phyloP scores from a whole-genome alignment of 2,329 filamentous ascomycete species.

The Bertia moriformis region DNA sequence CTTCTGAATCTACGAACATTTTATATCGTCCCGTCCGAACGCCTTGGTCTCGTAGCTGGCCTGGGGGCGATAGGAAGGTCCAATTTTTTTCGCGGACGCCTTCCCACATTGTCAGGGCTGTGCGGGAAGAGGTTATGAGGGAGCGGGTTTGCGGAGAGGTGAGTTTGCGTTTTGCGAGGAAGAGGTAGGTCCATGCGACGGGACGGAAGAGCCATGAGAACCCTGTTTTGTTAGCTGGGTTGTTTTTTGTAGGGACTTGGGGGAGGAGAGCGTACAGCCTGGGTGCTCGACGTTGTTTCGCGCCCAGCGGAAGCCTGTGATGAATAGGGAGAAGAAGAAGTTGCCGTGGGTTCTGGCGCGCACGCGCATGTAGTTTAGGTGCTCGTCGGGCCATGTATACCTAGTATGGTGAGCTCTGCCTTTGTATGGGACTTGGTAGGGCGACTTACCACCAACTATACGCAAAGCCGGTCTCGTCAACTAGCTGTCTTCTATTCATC shows the following conservation, averaged over 20 bases:
- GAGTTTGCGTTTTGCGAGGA: neutral
- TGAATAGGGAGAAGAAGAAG: neutral
- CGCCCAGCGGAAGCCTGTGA: neutral
- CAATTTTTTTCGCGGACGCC: neutral
- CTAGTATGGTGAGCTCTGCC: neutral
- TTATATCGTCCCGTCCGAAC: neutral
- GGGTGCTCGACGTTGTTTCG: neutral
- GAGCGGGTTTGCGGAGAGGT: neutral
- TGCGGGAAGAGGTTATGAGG: neutral
- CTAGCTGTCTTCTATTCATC: neutral
- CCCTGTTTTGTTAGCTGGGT: neutral
- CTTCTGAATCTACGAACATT: neutral
- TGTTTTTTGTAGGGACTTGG: neutral
- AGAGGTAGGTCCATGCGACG: neutral
- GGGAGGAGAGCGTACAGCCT: neutral
- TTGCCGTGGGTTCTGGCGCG: neutral
- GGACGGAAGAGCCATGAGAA: neutral
- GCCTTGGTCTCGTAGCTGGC: neutral
- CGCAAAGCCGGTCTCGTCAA: neutral
- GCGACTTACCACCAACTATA: neutral
- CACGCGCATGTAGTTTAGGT: neutral
- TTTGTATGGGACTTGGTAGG: no score
- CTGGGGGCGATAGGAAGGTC: neutral
- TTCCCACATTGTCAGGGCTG: neutral
- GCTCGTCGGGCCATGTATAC: neutral